A percentile compares a stretch with the other conserved stretches of the same genome.
Conservation (phyloP, 352 stramenopile genomes). For the Elongisporangium senticosum region DNA sequence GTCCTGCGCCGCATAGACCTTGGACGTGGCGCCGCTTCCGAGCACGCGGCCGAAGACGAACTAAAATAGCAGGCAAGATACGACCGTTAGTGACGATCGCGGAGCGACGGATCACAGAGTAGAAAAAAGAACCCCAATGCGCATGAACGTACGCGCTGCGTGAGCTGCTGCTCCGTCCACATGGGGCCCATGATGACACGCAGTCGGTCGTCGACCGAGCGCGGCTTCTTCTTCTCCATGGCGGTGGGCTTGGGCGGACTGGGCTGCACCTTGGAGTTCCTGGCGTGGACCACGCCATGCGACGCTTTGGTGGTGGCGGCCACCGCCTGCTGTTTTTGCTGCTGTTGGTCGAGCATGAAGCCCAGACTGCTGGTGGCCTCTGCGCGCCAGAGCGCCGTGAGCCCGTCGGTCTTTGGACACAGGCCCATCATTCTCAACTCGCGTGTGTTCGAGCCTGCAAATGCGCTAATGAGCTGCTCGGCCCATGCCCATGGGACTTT, state of each 20-base stretch:
- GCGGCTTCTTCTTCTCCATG: slow-evolving; percentile 4
- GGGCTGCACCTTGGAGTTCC: slow-evolving; percentile 1
- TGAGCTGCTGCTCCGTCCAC: slow-evolving; percentile 54
- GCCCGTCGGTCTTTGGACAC: slow-evolving; percentile 14
- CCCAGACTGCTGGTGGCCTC: slow-evolving; percentile 14
- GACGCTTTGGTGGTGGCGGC: slow-evolving; percentile 19
- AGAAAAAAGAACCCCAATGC: not conserved
- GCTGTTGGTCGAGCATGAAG: slow-evolving; percentile 16
- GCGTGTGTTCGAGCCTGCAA: not conserved
- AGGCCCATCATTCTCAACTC: not conserved
- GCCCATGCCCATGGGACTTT: not conserved
- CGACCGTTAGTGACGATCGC: not conserved
- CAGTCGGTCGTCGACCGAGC: slow-evolving; percentile 57
- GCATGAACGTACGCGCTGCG: slow-evolving; percentile 26
- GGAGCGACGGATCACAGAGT: not conserved
- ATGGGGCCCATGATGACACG: slow-evolving; percentile 55
- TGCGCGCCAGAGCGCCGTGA: slow-evolving; percentile 42
- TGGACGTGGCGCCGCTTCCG: slow-evolving; percentile 67
- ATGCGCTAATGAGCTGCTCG: not conserved
- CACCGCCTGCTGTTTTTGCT: slow-evolving; percentile 11
- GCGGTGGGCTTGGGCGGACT: slow-evolving; percentile 2
- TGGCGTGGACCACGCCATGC: slow-evolving; percentile 7
- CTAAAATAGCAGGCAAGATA: slow-evolving; percentile 17
- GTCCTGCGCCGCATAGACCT: slow-evolving; percentile 67
- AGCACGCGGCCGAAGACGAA: slow-evolving; percentile 57